Conservation (phyloP, 169 alveolate species). For the Plasmodium sp. region DNA sequence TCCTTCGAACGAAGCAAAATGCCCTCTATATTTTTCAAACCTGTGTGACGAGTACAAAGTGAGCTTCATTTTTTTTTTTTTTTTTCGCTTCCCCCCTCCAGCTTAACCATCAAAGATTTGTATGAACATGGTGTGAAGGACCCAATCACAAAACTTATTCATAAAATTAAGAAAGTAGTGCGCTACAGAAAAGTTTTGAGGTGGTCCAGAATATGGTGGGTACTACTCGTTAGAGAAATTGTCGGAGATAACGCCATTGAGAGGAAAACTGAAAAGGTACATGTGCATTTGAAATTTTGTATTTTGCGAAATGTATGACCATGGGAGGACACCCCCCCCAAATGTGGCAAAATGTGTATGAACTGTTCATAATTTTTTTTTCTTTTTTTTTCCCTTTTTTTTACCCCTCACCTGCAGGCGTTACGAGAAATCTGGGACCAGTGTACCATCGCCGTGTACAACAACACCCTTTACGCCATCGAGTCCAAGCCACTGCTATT, state of each 20-base stretch:
- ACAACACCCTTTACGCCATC: slow-evolving; percentile 61
- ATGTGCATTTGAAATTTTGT: neutral
- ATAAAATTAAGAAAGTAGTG: slow-evolving; percentile 18
- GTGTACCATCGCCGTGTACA: slow-evolving; percentile 70
- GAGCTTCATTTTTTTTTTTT: slow-evolving; percentile 6
- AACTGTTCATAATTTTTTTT: neutral
- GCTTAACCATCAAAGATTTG: slow-evolving; percentile 54
- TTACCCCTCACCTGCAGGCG: neutral
- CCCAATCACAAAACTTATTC: slow-evolving; percentile 28
- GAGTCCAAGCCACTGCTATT: slow-evolving; percentile 69
- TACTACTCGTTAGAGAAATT: slow-evolving; percentile 68
- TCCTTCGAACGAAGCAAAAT: neutral
- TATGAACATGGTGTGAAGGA: slow-evolving; percentile 61
- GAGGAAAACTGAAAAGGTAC: slow-evolving; percentile 45
- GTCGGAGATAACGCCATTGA: slow-evolving; percentile 65
- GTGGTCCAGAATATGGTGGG: slow-evolving; percentile 76
- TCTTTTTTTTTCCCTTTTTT: neutral
- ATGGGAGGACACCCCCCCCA: neutral
- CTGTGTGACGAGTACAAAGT: neutral
- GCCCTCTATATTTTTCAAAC: neutral
- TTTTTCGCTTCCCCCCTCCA: neutral
- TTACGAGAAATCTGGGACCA: slow-evolving; percentile 74
- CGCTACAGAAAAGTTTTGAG: slow-evolving; percentile 75
- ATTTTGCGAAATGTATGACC: neutral
- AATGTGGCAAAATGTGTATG: neutral